These are phyloP conservation scores for Lactarius psammicola DNA, from an alignment of 768 basidiomycete species.

Conservation along the genomic window DNA sequence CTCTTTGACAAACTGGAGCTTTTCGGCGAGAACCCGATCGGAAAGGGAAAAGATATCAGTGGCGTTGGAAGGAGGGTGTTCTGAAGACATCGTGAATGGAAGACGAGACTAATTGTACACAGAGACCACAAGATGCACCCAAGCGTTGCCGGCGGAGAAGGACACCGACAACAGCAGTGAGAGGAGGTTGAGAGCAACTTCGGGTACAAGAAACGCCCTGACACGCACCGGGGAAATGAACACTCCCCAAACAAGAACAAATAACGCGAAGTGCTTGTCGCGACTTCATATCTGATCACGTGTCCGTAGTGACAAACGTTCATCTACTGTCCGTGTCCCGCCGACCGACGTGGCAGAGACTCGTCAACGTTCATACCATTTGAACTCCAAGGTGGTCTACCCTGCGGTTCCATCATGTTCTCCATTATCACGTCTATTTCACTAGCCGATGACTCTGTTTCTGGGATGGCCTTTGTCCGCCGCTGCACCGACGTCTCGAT, in stretches of 20 bases:
- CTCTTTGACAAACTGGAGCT: conserved; percentile 74
- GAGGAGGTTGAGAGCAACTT: conserved; percentile 9
- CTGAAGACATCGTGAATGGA: conserved; percentile 33
- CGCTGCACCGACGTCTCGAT: conserved; percentile 42
- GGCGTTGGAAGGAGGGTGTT: conserved; percentile 36
- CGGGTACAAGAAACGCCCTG: neutral
- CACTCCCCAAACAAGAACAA: conserved; percentile 19
- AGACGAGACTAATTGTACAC: conserved; percentile 25
- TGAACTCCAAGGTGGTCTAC: neutral
- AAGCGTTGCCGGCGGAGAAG: conserved; percentile 1
- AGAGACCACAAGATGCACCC: neutral
- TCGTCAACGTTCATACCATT: neutral
- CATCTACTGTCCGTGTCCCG: neutral
- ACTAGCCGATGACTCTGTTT: conserved; percentile 38
- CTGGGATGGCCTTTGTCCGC: conserved; percentile 39
- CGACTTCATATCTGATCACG: conserved; percentile 4
- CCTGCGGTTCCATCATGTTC: conserved; percentile 37
- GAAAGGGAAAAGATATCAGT: conserved; percentile 73
- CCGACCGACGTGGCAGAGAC: neutral
- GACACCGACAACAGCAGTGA: neutral
- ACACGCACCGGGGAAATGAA: conserved; percentile 21
- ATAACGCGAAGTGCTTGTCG: conserved; percentile 19
- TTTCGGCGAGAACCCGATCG: conserved; percentile 67
- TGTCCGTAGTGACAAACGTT: conserved; percentile 1
- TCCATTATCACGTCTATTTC: conserved; percentile 44